These are phyloP conservation scores for Papiliotrema terrestris DNA, from an alignment of 1,284 basidiomycete species.

Conservation along the genomic window DNA sequence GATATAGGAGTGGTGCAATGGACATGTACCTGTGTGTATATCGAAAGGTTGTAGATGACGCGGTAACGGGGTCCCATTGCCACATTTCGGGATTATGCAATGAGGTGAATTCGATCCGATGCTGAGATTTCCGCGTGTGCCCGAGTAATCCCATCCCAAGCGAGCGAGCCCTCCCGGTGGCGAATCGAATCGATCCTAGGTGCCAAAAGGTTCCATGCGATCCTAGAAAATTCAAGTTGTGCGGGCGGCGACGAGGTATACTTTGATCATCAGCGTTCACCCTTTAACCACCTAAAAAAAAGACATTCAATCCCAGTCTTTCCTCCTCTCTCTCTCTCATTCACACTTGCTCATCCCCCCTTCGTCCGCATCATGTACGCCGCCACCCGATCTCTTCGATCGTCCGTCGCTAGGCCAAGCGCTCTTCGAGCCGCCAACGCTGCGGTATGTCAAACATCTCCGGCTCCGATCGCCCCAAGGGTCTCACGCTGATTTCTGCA, in stretches of 20 bases:
- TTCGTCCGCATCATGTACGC: slow-evolving; percentile 31
- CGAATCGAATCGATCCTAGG: no score
- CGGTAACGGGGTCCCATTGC: background rate
- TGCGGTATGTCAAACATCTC: slow-evolving; percentile 12
- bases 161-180: no score
- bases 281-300: no score
- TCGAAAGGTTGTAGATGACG: background rate
- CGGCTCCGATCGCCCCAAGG: background rate
- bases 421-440: slow-evolving; percentile 19
- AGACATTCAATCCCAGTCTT: background rate
- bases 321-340: background rate
- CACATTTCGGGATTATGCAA: background rate
- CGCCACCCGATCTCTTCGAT: slow-evolving; percentile 33
- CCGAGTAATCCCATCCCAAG: background rate
- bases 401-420: slow-evolving; percentile 11
- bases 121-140: no score
- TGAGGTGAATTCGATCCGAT: no score
- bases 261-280: background rate
- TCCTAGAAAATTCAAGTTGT: no score
- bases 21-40: background rate
- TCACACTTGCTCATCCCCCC: background rate
- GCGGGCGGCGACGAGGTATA: no score
- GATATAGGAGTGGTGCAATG: background rate
- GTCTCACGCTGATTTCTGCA: slow-evolving; percentile 10
- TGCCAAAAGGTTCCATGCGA: no score